These are phyloP conservation scores for Lepiota subincarnata DNA, from an alignment of 768 basidiomycete species.

Conservation along the genomic window DNA sequence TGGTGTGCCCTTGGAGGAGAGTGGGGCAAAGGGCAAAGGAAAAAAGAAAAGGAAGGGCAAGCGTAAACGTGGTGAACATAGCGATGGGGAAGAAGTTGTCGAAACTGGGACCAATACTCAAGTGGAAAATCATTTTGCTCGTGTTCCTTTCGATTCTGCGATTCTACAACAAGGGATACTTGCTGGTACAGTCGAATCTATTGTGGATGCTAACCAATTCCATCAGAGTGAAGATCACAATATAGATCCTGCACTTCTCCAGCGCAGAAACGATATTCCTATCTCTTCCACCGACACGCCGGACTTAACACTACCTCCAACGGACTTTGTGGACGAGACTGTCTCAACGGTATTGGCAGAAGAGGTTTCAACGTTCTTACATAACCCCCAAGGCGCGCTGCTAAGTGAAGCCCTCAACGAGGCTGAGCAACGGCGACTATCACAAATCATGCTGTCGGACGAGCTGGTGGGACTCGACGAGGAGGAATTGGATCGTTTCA, in stretches of 20 bases:
- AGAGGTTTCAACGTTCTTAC: slow-evolving; percentile 67
- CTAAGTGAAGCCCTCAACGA: slow-evolving; percentile 62
- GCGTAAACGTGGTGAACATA: slow-evolving; percentile 26
- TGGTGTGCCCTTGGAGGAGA: slow-evolving; percentile 21
- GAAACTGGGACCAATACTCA: slow-evolving; percentile 17
- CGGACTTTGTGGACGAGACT: slow-evolving; percentile 50
- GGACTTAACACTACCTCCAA: slow-evolving; percentile 24
- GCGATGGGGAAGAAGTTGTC: slow-evolving; percentile 23
- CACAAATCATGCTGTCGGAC: slow-evolving; percentile 49
- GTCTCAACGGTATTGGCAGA: slow-evolving; percentile 60
- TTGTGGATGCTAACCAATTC: slow-evolving; percentile 41
- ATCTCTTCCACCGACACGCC: slow-evolving; percentile 11
- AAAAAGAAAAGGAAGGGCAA: slow-evolving; percentile 29
- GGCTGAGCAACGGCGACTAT: slow-evolving; percentile 58
- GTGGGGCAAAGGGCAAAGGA: slow-evolving; percentile 27
- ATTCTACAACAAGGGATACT: slow-evolving; percentile 69
- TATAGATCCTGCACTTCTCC: slow-evolving; percentile 55
- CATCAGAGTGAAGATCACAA: slow-evolving; percentile 43
- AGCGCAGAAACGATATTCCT: slow-evolving; percentile 11
- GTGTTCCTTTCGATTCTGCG: slow-evolving; percentile 47
- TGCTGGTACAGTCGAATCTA: slow-evolving; percentile 41
- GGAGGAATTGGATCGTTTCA: slow-evolving; percentile 79
- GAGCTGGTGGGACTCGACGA: slow-evolving; percentile 83
- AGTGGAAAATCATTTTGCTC: slow-evolving; percentile 16
- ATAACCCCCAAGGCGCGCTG: slow-evolving; percentile 55